A percentile compares a stretch with the other conserved stretches of the same genome.
Evolutionary conservation across 1,284 basidiomycete genomes (phyloP).

Genomic region (Apiotrichum akiyoshidainum): DNA sequence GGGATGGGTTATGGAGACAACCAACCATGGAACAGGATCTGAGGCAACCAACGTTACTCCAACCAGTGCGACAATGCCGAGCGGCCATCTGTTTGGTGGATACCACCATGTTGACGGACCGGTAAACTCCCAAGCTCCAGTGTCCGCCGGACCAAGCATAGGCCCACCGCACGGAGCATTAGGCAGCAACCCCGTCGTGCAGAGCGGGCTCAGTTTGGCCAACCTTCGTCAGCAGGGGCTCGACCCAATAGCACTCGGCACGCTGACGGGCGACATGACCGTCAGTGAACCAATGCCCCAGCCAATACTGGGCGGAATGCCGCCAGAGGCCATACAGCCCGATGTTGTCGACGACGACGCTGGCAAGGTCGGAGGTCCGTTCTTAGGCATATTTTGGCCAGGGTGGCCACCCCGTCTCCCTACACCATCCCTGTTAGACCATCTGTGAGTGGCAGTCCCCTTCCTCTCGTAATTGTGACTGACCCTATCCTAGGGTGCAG

Average conservation of each 20-base stretch:
- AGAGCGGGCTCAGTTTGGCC: background rate
- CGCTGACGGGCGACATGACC: background rate
- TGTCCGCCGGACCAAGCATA: background rate
- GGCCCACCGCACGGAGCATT: background rate
- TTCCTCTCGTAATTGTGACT: background rate
- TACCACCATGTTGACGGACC: background rate
- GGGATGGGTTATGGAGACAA: background rate
- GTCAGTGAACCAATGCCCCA: background rate
- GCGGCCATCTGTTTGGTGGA: background rate
- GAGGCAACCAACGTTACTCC: background rate
- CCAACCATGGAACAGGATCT: background rate
- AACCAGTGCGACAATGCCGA: background rate
- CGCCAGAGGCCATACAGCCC: background rate
- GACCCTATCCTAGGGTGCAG: conserved; percentile 28
- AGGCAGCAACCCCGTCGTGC: background rate
- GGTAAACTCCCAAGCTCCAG: background rate
- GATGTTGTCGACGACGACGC: conserved; percentile 21
- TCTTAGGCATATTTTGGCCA: conserved; percentile 40
- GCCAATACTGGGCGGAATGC: background rate
- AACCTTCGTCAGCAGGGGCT: background rate
- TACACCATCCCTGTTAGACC: conserved; percentile 41
- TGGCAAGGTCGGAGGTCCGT: conserved; percentile 25
- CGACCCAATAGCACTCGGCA: background rate
- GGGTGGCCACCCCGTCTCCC: conserved; percentile 46
- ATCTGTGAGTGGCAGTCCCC: conserved; percentile 30